These are phyloP conservation scores for Metschnikowia kofuensis DNA, from an alignment of 805 yeast genomes.

Conservation along the genomic window DNA sequence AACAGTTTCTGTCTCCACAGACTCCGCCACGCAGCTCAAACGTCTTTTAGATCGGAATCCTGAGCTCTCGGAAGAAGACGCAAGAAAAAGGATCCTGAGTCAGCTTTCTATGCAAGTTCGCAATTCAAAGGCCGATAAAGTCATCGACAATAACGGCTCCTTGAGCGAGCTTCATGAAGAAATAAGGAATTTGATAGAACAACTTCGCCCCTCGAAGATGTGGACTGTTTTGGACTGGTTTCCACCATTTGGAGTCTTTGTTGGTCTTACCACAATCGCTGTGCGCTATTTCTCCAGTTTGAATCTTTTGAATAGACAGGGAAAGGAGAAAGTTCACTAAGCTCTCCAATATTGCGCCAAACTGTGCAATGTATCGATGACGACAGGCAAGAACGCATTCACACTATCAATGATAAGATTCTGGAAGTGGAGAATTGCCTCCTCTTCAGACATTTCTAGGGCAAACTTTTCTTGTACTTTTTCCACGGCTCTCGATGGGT, in stretches of 20 bases:
- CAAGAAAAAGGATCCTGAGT: constrained; percentile 63
- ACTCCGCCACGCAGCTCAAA: constrained; percentile 52
- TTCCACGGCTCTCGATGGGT: constrained; percentile 81
- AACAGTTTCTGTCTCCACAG: constrained; percentile 66
- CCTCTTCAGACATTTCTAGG: constrained; percentile 90
- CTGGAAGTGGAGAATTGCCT: constrained; percentile 93
- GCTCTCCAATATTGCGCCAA: constrained; percentile 98
- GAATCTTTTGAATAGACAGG: background rate
- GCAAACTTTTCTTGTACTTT: constrained; percentile 94
- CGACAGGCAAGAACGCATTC: constrained; percentile 88
- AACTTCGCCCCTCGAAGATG: constrained; percentile 28
- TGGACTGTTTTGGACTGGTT: constrained; percentile 29
- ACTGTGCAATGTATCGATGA: constrained; percentile 91
- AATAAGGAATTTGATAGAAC: constrained; percentile 23
- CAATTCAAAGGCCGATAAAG: constrained; percentile 56
- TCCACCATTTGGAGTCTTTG: constrained; percentile 37
- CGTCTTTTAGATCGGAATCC: constrained; percentile 69
- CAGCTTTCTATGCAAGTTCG: constrained; percentile 71
- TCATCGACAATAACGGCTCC: constrained; percentile 57
- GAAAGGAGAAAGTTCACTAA: constrained; percentile 21
- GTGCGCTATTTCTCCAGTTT: background rate
- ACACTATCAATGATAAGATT: constrained; percentile 92
- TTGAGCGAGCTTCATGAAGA: constrained; percentile 22
- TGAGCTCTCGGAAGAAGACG: constrained; percentile 62
- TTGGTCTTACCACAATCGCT: constrained; percentile 8